phyloP scores from a whole-genome alignment of 2,329 filamentous ascomycete species.

The Aspergillus ochraceus region DNA sequence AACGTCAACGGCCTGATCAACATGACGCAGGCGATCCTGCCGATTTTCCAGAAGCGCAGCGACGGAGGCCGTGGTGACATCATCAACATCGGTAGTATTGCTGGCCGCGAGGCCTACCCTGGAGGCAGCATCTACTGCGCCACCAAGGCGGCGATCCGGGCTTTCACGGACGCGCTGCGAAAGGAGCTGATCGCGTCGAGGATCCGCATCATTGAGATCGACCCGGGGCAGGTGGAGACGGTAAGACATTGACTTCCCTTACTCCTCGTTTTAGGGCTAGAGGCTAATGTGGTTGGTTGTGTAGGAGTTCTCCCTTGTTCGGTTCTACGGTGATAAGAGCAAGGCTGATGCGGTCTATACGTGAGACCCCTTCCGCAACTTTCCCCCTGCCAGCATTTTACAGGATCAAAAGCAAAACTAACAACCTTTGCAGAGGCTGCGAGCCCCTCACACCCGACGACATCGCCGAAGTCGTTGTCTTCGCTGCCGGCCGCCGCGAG shows the following conservation, averaged over 20 bases:
- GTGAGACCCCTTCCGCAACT: conserved; percentile 48
- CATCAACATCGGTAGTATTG: conserved; percentile 92
- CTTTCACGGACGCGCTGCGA: conserved; percentile 78
- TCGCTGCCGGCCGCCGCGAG: conserved; percentile 77
- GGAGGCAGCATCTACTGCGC: conserved; percentile 92
- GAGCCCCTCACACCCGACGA: conserved; percentile 87
- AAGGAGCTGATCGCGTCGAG: conserved; percentile 79
- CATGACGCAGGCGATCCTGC: conserved; percentile 89
- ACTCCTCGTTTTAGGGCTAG: background rate
- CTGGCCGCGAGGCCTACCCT: conserved; percentile 81
- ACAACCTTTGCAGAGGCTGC: conserved; percentile 57
- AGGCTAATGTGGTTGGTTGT: background rate
- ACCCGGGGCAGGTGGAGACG: conserved; percentile 91
- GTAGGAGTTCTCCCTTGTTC: conserved; percentile 81
- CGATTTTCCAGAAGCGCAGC: conserved; percentile 69
- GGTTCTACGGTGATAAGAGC: conserved; percentile 82
- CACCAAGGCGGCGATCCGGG: conserved; percentile 83
- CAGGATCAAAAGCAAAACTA: background rate
- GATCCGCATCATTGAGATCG: conserved; percentile 82
- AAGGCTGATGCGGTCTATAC: conserved; percentile 91
- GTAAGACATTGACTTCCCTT: conserved; percentile 41
- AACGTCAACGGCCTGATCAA: conserved; percentile 95
- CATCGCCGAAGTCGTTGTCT: conserved; percentile 88
- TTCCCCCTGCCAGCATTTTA: background rate
- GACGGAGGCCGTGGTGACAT: conserved; percentile 84